Evolutionary conservation across 2,329 filamentous ascomycete species (phyloP).

Genomic region (Chrysoporthe cubensis): DNA sequence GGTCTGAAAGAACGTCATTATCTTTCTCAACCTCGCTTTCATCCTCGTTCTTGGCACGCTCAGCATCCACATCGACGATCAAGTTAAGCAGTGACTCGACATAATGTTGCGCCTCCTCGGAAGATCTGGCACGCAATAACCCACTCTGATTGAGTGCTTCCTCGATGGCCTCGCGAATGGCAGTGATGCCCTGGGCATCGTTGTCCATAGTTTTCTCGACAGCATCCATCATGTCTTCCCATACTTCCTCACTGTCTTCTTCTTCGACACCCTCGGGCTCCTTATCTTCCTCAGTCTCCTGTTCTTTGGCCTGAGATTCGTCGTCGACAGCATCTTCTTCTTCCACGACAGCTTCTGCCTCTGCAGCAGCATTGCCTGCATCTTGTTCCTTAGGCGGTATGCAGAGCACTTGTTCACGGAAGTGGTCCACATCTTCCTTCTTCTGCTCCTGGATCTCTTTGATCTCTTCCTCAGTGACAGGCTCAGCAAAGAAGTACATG

Average conservation of each 20-base stretch:
- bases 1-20: background rate
- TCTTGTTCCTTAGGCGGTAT: constrained; percentile 41
- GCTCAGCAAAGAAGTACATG: constrained; percentile 91
- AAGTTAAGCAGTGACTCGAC: constrained; percentile 56
- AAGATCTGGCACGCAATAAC: constrained; percentile 50
- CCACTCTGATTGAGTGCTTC: constrained; percentile 60
- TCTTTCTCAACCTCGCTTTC: constrained; percentile 31
- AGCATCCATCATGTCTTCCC: constrained; percentile 58
- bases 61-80: constrained; percentile 37
- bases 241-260: constrained; percentile 45
- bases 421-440: constrained; percentile 67
- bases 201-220: constrained; percentile 62
- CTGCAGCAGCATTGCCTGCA: constrained; percentile 29
- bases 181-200: constrained; percentile 56
- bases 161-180: constrained; percentile 58
- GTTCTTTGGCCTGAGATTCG: constrained; percentile 34
- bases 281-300: constrained; percentile 29
- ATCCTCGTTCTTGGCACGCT: constrained; percentile 23
- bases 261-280: constrained; percentile 27
- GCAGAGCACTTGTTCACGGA: constrained; percentile 66
- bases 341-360: constrained; percentile 30
- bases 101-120: constrained; percentile 51
- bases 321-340: constrained; percentile 35
- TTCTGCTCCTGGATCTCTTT: constrained; percentile 72
- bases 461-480: constrained; percentile 75